Conservation (phyloP, 805 yeast species). For the Lachancea fermentati region DNA sequence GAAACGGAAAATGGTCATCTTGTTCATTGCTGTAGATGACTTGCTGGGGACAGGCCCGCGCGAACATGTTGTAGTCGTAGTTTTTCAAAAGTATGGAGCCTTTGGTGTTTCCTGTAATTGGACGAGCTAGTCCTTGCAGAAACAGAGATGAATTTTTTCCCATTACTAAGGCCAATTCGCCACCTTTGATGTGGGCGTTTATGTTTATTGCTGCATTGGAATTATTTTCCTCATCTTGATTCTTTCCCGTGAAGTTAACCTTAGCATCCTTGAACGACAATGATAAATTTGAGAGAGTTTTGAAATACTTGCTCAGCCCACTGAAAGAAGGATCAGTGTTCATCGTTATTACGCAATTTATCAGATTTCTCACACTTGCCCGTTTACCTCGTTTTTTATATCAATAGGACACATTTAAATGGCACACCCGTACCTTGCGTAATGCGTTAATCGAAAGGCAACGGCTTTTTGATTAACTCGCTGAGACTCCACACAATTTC, state of each 20-base stretch:
- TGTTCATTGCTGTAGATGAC: slow-evolving; percentile 43
- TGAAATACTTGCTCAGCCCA: neutral
- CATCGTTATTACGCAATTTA: neutral
- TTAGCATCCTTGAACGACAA: neutral
- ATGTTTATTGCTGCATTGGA: slow-evolving; percentile 25
- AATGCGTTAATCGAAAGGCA: too few species aligned
- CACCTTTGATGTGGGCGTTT: slow-evolving; percentile 21
- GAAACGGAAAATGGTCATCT: slow-evolving; percentile 52
- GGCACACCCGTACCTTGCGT: neutral
- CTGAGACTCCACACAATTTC: too few species aligned
- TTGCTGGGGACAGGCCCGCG: slow-evolving; percentile 23
- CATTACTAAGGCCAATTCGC: slow-evolving; percentile 26
- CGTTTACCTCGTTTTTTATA: neutral
- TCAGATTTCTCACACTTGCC: neutral
- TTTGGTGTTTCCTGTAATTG: slow-evolving; percentile 18
- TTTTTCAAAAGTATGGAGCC: slow-evolving; percentile 22
- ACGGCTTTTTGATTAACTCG: too few species aligned
- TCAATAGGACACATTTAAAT: too few species aligned
- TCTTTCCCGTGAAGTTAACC: neutral
- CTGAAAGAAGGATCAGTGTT: neutral
- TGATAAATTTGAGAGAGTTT: neutral
- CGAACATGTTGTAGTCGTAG: slow-evolving; percentile 19
- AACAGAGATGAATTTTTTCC: slow-evolving; percentile 25
- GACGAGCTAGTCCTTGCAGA: slow-evolving; percentile 18
- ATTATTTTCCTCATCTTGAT: neutral